Base-by-base conservation (phyloP, 2,329 filamentous ascomycete species). In the Fusarium sp. region DNA sequence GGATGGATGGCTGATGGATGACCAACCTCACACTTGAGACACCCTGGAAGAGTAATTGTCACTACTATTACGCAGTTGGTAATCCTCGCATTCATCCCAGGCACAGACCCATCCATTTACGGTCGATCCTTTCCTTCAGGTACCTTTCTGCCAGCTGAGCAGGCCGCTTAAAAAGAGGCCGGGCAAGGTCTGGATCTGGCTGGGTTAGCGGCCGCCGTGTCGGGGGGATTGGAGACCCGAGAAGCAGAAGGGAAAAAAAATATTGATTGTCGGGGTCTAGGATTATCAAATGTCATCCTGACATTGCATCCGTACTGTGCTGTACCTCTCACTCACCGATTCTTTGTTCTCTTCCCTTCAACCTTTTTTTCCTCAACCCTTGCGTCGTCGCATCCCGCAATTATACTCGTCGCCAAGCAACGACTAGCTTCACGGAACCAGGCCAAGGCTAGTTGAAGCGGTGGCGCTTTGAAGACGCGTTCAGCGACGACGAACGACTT, bases 261-360 rank as follows among this genome's bases (percentile, higher is more conserved):
- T 50, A 31, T 60, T 51, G 36, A 55, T 44, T 50, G 36, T 61
- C 13, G 20, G 23, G 34, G 20, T 42, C 58, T 59, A 18, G 53
- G 51, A 46, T 58, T 53, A 36, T 58, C 49, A 44, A 55, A 58
- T 69, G 64, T 54, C 57, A 65, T 65, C 49, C 60, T 70, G 60
- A 61, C 67, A 65, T 69, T 58, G 55, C 29, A 50, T 68, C 65
- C 66, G 8, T 67, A 36, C 50, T 23, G 59, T 44, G 20, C 27
- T 33, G 36, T 70, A 49, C 38, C 40, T 38, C 61, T 70, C 64
- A 27, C 61, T 70, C 64, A 71, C 68, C 68, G 68, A 61, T 58
- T 57, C 36, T 61, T 67, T 46, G 23, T 54, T 49, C 23, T 6
- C 25, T 56, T 14, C 6, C 23, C 53, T 56, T 33, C 11, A 33